Percentiles rank a stretch among this genome's conserved stretches.
phyloP scores from a whole-genome alignment of 2,329 filamentous ascomycete species.

The Colletotrichum sansevieriae region DNA sequence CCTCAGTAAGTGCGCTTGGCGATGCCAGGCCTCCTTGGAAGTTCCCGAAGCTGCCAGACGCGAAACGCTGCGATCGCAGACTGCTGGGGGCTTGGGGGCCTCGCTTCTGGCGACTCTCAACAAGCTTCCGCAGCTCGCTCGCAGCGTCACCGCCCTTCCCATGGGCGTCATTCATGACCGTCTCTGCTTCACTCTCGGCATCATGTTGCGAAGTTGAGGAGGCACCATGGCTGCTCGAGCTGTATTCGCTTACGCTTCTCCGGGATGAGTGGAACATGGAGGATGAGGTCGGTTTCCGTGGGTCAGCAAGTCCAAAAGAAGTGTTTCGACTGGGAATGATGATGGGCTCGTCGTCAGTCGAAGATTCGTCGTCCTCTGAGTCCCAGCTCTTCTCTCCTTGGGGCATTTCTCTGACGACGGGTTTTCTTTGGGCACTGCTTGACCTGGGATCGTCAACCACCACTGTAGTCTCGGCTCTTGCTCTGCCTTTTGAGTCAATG shows the following conservation, averaged over 20 bases:
- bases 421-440: constrained; percentile 21
- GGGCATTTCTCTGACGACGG: constrained; percentile 45
- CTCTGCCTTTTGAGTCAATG: constrained; percentile 72
- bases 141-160: constrained; percentile 67
- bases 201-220: constrained; percentile 50
- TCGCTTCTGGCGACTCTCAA: constrained; percentile 64
- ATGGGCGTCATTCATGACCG: constrained; percentile 62
- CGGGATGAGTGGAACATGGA: constrained; percentile 62
- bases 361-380: constrained; percentile 67
- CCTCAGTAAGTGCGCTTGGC: constrained; percentile 64
- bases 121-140: constrained; percentile 70
- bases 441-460: constrained; percentile 52
- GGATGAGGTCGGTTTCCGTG: constrained; percentile 60
- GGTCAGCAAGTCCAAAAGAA: constrained; percentile 70
- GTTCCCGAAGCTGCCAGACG: constrained; percentile 49
- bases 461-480: constrained; percentile 66
- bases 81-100: constrained; percentile 45
- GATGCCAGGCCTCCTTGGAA: constrained; percentile 59
- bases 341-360: constrained; percentile 74
- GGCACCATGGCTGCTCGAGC: constrained; percentile 56
- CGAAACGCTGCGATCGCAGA: constrained; percentile 43
- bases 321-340: constrained; percentile 72
- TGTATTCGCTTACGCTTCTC: constrained; percentile 64
- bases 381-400: constrained; percentile 54
- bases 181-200: constrained; percentile 71